Percentiles rank a stretch among this genome's conserved stretches.
Conservation (phyloP, 2,329 filamentous ascomycete species). For the Aspergillus alliaceus region DNA sequence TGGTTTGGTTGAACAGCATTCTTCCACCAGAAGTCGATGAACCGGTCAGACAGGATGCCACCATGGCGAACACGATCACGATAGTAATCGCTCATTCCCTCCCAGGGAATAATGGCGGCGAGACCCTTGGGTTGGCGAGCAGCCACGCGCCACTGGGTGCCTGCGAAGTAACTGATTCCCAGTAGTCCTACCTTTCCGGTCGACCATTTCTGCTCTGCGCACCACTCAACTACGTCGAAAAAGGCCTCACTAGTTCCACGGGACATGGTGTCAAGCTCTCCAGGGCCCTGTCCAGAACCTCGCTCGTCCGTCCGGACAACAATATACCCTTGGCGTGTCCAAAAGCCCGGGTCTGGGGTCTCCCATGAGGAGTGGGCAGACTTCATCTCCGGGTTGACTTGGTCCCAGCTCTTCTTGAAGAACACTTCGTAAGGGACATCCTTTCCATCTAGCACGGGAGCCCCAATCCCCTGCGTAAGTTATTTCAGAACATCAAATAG, state of each 20-base stretch:
- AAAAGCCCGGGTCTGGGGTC: constrained; percentile 56
- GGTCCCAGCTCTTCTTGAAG: background rate
- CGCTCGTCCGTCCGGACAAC: constrained; percentile 54
- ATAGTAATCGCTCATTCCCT: constrained; percentile 54
- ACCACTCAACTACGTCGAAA: constrained; percentile 52
- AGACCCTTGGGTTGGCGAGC: constrained; percentile 51
- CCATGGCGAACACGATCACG: constrained; percentile 58
- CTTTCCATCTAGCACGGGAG: constrained; percentile 55
- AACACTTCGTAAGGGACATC: constrained; percentile 60
- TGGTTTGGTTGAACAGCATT: constrained; percentile 65
- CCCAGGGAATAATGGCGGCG: constrained; percentile 52
- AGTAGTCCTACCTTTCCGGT: constrained; percentile 51
- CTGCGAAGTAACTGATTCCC: constrained; percentile 53
- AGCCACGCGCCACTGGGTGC: constrained; percentile 54
- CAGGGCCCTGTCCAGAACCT: constrained; percentile 51
- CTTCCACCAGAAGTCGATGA: constrained; percentile 64
- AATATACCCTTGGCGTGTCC: constrained; percentile 54
- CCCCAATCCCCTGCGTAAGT: too few species aligned
- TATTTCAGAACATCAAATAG: too few species aligned
- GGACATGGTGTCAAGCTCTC: constrained; percentile 51
- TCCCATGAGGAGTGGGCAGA: constrained; percentile 57
- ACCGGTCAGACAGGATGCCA: constrained; percentile 58
- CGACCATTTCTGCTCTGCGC: constrained; percentile 48
- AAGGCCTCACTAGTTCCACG: constrained; percentile 49
- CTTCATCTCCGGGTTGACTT: constrained; percentile 53